Percentiles rank a stretch among this genome's conserved stretches.
Conservation (phyloP, 2,329 filamentous ascomycete species). For the Orbilia blumenaviensis region DNA sequence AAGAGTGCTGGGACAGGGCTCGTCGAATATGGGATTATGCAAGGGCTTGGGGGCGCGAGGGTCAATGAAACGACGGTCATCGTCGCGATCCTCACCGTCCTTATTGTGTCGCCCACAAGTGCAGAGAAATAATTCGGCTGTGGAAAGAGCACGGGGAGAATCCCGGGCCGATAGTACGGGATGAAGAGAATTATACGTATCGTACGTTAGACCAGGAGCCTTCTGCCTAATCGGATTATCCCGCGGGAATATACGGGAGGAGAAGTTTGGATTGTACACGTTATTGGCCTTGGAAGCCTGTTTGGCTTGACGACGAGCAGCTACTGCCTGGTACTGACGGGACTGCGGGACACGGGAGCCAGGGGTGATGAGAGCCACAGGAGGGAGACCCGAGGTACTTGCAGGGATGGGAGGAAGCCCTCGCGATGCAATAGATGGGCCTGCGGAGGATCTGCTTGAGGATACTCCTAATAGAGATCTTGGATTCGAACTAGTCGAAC, state of each 20-base stretch:
- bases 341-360: conserved; percentile 25
- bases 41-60: background rate
- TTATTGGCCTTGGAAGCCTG: background rate
- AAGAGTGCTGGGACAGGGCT: background rate
- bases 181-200: conserved; percentile 35
- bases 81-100: background rate
- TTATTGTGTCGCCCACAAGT: conserved; percentile 46
- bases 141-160: conserved; percentile 30
- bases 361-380: conserved; percentile 33
- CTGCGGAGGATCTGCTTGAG: background rate
- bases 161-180: conserved; percentile 20
- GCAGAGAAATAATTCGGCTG: conserved; percentile 47
- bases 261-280: conserved; percentile 4
- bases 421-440: background rate
- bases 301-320: conserved; percentile 38
- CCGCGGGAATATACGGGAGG: conserved; percentile 1
- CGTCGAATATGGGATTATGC: background rate
- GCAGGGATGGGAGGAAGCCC: background rate
- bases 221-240: conserved; percentile 8
- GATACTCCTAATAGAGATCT: conserved; percentile 10
- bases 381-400: conserved; percentile 15
- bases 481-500: no score
- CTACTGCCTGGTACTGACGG: conserved; percentile 46
- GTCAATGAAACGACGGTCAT: background rate
- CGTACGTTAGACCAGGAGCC: conserved; percentile 19